These are phyloP conservation scores for Ensete glaucum DNA, from an alignment of 176 grass and related monocot species.

Conservation along the genomic window DNA sequence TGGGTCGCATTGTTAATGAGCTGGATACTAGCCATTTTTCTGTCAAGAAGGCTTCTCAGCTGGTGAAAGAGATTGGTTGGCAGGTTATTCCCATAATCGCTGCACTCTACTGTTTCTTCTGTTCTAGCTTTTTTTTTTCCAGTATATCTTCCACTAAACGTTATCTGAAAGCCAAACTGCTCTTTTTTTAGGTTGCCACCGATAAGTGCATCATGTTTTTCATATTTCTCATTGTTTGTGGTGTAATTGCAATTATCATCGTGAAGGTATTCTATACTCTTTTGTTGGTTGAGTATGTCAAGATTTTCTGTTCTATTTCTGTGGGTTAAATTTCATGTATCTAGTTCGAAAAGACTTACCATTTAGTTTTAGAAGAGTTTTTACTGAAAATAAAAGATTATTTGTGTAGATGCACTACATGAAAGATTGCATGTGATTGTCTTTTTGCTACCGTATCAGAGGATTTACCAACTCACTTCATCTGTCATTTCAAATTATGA, in stretches of 20 bases:
- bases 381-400: not conserved
- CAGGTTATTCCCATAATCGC: constrained; percentile 21
- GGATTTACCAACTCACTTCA: too few relatives aligned
- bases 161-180: not conserved
- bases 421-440: too few relatives aligned
- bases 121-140: not conserved
- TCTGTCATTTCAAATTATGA: too few relatives aligned
- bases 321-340: too few relatives aligned
- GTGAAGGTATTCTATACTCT: constrained; percentile 62
- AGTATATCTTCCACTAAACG: not conserved
- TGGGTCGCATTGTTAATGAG: constrained; percentile 51
- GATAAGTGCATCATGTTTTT: constrained; percentile 97
- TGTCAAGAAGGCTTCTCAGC: constrained; percentile 44
- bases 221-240: constrained; percentile 69
- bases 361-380: not conserved
- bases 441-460: too few relatives aligned
- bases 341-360: not conserved
- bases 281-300: not conserved
- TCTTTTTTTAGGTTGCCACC: constrained; percentile 68
- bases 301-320: too few relatives aligned
- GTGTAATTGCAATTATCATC: constrained; percentile 87
- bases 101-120: not conserved
- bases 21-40: constrained; percentile 45
- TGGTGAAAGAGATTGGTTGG: constrained; percentile 55
- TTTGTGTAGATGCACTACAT: too few relatives aligned